Evolutionary conservation across 2,329 filamentous ascomycete species (phyloP), one percentile per base, ranked within the genome.

Genomic region (Fusarium mangiferae): DNA sequence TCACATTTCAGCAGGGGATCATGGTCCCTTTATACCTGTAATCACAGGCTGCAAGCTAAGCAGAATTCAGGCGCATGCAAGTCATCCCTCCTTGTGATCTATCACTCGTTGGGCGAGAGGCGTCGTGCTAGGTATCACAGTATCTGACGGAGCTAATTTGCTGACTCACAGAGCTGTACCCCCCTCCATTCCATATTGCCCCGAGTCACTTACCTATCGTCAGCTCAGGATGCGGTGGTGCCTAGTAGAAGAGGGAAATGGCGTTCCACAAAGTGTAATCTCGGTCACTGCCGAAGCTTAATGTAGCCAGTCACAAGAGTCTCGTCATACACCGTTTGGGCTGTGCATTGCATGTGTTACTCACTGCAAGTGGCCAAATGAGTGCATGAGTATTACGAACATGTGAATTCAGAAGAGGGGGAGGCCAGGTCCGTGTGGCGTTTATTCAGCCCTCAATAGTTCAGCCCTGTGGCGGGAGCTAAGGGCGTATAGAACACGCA

Each of bases 21-120:
- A 11, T 33, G 48, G 24, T 17, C 13, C 2, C 6, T 69, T 68
- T 69, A 69, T 68, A 69, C n/a, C 33, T 39, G 30, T 17, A 4
- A 20, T 24, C 5, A 9, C 12, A 6, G 9, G 20, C 24, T 26
- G 8, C 8, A 7, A 28, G 4, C n/a, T 30, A 48, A 22, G 35
- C 20, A 64, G 33, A 18, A 28, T 22, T 11, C 10, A 18, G 6
- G 11, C 48, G 42, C 41, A 57, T 66, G 36, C 30, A 65, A 33
- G 28, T 30, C 35, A 41, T 39, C 17, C 20, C 15, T 48, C 45
- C 59, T 41, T 36, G 33, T 64, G 35, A 64, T 28, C 26, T 22
- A 26, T 30, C n/a, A 30, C 24, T 12, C 4, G 22, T 35, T 52
- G 33, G 26, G 35, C 28, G 18, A 56, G 41, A 30, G 41, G 48